Conservation (phyloP, 2,329 filamentous ascomycete species). For the Fusarium oxysporum region DNA sequence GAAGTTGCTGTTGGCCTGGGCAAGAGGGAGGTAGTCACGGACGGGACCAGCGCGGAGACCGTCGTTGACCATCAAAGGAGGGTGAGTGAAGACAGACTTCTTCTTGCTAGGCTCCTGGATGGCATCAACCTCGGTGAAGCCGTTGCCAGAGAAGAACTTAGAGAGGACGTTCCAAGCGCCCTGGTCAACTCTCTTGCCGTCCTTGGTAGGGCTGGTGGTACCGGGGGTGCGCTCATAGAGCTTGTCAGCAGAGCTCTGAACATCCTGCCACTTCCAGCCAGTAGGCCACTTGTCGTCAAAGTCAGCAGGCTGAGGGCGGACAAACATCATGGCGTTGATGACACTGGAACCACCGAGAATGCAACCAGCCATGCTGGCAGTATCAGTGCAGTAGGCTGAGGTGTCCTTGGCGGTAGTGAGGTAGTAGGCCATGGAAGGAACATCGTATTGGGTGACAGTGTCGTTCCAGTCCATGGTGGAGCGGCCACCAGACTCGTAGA, state of each 20-base stretch:
- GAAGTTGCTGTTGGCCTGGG: slow-evolving; percentile 71
- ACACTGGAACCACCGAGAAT: slow-evolving; percentile 75
- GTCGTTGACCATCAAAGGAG: slow-evolving; percentile 65
- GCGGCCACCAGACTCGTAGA: slow-evolving; percentile 73
- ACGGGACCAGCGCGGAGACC: slow-evolving; percentile 77
- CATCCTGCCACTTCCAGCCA: slow-evolving; percentile 72
- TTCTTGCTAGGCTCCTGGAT: slow-evolving; percentile 74
- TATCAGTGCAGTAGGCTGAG: slow-evolving; percentile 72
- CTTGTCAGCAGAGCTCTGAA: slow-evolving; percentile 67
- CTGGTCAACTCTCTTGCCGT: slow-evolving; percentile 75
- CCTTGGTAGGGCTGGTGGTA: slow-evolving; percentile 72
- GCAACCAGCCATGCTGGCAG: slow-evolving; percentile 79
- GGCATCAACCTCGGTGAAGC: slow-evolving; percentile 72
- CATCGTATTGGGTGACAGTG: slow-evolving; percentile 76
- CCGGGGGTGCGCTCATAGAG: slow-evolving; percentile 79
- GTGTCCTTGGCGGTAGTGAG: slow-evolving; percentile 73
- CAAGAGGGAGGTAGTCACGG: slow-evolving; percentile 76
- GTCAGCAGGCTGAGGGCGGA: slow-evolving; percentile 72
- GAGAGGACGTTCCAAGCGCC: slow-evolving; percentile 73
- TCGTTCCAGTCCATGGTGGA: slow-evolving; percentile 73
- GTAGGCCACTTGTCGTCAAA: slow-evolving; percentile 79
- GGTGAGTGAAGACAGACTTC: slow-evolving; percentile 69
- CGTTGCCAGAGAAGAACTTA: slow-evolving; percentile 66
- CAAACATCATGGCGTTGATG: slow-evolving; percentile 77
- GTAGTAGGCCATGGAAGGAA: slow-evolving; percentile 77